Base-by-base conservation (phyloP, 2,329 filamentous ascomycete species). In the Sordariomycetes sp. region DNA sequence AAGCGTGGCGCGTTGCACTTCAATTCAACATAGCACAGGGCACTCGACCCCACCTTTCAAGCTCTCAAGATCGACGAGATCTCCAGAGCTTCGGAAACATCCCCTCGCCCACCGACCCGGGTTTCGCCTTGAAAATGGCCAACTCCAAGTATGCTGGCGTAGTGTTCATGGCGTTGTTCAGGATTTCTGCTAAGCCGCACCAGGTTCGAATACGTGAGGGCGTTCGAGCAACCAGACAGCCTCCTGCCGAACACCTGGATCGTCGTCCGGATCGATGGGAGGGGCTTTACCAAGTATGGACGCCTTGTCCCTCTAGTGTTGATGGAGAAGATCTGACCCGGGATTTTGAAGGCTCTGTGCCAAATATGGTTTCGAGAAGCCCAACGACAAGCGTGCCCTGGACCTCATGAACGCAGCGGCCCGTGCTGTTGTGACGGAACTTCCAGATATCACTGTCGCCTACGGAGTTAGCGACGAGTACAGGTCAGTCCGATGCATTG, bases 401-500 rank as follows among this genome's bases (percentile, higher is more conserved):
- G 83, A 95, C 70, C 84, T 99, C 63, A 97, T 99, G 93, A 99
- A 99, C 67, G 84, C 85, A 1, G 91, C 91, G 2, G 94, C 94
- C n/a, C 82, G 84, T 60, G 87, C 87, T 6, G 90, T 97, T 53
- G 83, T 97, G 74, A 82, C 81, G 62, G 89, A 95, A 55, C 74
- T 97, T 25, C 85, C 90, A 3, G 93, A 97, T 66, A 84, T 97
- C 62, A 84, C 86, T 7, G 81, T 97, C 61, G 92, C 88, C 0
- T 99, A 97, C 65, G 94, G 94, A 1, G 85, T 96, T 63, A 97
- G 91, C 70, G 94, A 99, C 68, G 94, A 99, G 70, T 97, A 88
- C 71, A 94, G 85, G 83, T 87, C 74, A 57, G 53, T 8, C 14
- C 12, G 43, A 6, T 24, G 3, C 43, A 16, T n/a, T 2, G 4